Conservation (phyloP, 2,329 filamentous ascomycete genomes). For the Pseudocercospora vitis region DNA sequence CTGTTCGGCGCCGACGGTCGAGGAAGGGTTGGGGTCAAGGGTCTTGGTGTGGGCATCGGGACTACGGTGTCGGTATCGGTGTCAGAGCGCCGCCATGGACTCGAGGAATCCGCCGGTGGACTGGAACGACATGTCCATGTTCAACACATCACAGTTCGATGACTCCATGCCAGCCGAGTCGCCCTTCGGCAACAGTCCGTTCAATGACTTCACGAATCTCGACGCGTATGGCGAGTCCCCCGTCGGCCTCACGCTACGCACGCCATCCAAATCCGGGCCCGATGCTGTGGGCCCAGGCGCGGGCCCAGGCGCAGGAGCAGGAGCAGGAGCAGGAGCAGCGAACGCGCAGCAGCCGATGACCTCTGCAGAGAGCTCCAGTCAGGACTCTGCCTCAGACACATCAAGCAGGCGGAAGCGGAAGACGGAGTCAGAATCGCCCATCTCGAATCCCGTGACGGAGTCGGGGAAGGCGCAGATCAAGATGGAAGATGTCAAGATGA, state of each 20-base stretch:
- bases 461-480: slow-evolving; percentile 27
- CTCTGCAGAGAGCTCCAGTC: slow-evolving; percentile 44
- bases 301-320: not conserved
- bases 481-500: slow-evolving; percentile 35
- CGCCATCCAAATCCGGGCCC: slow-evolving; percentile 36
- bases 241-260: too few relatives aligned
- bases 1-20: not conserved
- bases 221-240: slow-evolving; percentile 32
- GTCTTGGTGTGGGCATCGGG: too few relatives aligned
- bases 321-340: too few relatives aligned
- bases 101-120: not conserved
- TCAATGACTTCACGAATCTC: slow-evolving; percentile 33
- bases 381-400: slow-evolving; percentile 45
- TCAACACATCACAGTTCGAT: slow-evolving; percentile 26
- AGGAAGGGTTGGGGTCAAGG: too few relatives aligned
- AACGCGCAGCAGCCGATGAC: too few relatives aligned
- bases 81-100: too few relatives aligned
- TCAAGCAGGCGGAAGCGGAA: slow-evolving; percentile 44
- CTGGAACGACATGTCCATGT: not conserved
- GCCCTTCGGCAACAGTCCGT: slow-evolving; percentile 29
- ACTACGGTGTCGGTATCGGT: too few relatives aligned
- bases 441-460: slow-evolving; percentile 32
- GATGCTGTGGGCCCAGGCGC: too few relatives aligned
- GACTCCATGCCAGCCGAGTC: slow-evolving; percentile 29
- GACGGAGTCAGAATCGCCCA: slow-evolving; percentile 41